These are phyloP conservation scores for Chaetomiaceae sp. DNA, from an alignment of 2,329 filamentous ascomycete species.

Conservation along the genomic window DNA sequence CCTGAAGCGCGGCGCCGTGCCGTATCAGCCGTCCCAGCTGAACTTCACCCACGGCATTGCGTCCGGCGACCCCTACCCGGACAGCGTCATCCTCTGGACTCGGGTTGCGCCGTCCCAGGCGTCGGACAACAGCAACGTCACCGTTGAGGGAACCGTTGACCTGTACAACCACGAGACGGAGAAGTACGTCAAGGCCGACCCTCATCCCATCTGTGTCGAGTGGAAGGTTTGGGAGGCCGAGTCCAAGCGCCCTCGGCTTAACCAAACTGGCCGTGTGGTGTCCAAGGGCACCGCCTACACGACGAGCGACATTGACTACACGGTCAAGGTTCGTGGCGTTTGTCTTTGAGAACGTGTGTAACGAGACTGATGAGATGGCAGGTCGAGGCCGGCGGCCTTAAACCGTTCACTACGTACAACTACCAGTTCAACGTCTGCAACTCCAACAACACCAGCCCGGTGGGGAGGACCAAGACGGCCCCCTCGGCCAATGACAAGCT, in stretches of 20 bases:
- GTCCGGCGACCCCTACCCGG: constrained; percentile 44
- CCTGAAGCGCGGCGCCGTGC: constrained; percentile 12
- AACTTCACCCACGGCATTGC: constrained; percentile 59
- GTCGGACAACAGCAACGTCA: constrained; percentile 42
- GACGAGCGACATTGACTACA: constrained; percentile 70
- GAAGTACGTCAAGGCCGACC: constrained; percentile 45
- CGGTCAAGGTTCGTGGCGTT: constrained; percentile 48
- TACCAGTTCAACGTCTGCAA: constrained; percentile 69
- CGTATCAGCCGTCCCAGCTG: constrained; percentile 14
- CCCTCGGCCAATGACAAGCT: constrained; percentile 53
- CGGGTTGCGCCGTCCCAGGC: constrained; percentile 38
- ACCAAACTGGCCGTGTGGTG: constrained; percentile 43
- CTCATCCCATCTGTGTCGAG: constrained; percentile 61
- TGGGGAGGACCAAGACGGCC: constrained; percentile 69
- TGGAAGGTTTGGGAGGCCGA: constrained; percentile 62
- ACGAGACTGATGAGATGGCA: background rate
- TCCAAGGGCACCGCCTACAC: constrained; percentile 61
- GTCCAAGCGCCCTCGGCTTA: constrained; percentile 50
- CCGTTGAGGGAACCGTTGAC: constrained; percentile 36
- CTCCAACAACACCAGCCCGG: constrained; percentile 55
- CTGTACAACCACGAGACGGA: constrained; percentile 44
- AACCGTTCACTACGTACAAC: constrained; percentile 44
- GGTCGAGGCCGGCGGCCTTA: constrained; percentile 32
- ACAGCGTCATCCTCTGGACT: constrained; percentile 50
- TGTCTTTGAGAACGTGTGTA: background rate